Evolutionary conservation across 2,329 filamentous ascomycete genomes (phyloP), one percentile per base, ranked within the genome.

Genomic region (Blastomyces silverae): DNA sequence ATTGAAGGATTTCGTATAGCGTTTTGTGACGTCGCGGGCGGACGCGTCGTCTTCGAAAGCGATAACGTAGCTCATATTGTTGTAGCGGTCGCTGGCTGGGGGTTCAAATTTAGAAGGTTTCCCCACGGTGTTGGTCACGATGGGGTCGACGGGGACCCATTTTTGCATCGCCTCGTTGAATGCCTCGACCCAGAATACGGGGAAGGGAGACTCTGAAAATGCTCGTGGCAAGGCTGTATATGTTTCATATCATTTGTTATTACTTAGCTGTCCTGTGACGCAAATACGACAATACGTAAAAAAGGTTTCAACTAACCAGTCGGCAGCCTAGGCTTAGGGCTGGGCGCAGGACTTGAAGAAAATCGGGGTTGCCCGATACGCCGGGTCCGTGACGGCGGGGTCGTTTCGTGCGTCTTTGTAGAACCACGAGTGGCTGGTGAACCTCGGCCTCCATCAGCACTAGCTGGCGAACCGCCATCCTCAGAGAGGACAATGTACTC

Each of bases 111-210:
- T 87, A 39, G 82, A 83, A 0, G 91, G 85, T 66, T 89, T 92
- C 73, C 87, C 90, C 64, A 96, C 86, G 68, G 87, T 89, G 64
- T 85, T 83, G 0, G 92, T 96, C 1, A 94, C 91, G 0, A 97
- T 77, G 0, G 92, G 87, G 73, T 99, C 94, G 48, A 94, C 85
- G 0, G 91, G 84, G 64, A 96, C 85, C 94, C 94, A 99, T 79
- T 91, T 96, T 73, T 97, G 90, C 68, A 91, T 86, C 0, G 89
- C 89, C 63, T 87, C 81, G 68, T 97, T 92, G 68, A 96, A 90
- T 3, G 91, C 88, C 77, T 99, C 94, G 0, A 97, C 88, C 94
- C 94, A 99, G 73, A 92, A 97, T 2, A 97, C 83, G 0, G 94
- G 94, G 71, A 88, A 90, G 0, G 85, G 76, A 0, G 91, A 92